These are phyloP conservation scores for Elongisporangium prolatum DNA, from an alignment of 352 stramenopile species.

Conservation along the genomic window DNA sequence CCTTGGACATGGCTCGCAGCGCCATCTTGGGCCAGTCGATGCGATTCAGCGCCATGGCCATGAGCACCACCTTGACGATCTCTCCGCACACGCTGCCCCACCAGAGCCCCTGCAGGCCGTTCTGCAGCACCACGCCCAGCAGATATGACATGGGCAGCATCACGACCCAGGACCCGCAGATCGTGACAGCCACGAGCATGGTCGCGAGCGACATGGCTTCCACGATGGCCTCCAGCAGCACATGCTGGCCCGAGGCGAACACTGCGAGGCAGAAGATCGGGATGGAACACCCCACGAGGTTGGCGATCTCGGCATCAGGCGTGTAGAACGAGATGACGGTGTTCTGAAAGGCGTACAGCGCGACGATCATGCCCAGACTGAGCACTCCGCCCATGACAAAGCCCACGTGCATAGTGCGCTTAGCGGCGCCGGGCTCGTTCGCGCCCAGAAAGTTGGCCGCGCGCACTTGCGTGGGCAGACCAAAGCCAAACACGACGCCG, in stretches of 20 bases:
- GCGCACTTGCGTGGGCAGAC: conserved; percentile 71
- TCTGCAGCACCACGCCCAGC: conserved; percentile 42
- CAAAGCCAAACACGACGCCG: conserved; percentile 81
- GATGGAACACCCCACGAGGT: conserved; percentile 48
- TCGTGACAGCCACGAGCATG: conserved; percentile 64
- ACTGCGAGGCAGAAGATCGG: conserved; percentile 71
- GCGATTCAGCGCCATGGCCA: conserved; percentile 45
- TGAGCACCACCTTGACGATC: conserved; percentile 63
- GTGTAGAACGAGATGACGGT: conserved; percentile 60
- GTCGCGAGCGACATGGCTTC: conserved; percentile 76
- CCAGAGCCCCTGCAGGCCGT: conserved; percentile 63
- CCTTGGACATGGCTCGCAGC: conserved; percentile 48
- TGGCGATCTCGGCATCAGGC: conserved; percentile 43
- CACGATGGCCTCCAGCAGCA: conserved; percentile 71
- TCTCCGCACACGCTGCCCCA: conserved; percentile 70
- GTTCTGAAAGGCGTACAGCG: conserved; percentile 40
- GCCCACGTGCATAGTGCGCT: conserved; percentile 54
- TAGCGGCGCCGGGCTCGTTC: conserved; percentile 46
- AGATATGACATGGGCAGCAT: conserved; percentile 60
- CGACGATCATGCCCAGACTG: conserved; percentile 38
- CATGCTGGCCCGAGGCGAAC: conserved; percentile 69
- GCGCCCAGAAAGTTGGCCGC: conserved; percentile 71
- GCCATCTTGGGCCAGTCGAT: conserved; percentile 77
- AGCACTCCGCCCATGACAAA: conserved; percentile 59
- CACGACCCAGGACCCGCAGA: conserved; percentile 65